Conservation (phyloP, 805 yeast genomes). For the Candida xiaguanensis region DNA sequence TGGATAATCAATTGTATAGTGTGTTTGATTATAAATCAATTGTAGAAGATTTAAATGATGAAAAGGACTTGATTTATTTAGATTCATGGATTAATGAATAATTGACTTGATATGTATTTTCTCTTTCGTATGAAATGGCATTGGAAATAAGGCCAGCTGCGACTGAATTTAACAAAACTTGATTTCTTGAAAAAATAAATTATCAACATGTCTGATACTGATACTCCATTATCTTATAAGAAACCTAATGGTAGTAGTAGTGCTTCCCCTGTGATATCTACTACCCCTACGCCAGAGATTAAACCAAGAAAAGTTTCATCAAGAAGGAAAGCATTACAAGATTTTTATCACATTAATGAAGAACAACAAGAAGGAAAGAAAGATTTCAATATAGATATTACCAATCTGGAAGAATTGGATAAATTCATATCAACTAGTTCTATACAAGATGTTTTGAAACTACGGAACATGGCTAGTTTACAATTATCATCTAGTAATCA, state of each 20-base stretch:
- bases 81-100: conserved; percentile 29
- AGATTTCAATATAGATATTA: background rate
- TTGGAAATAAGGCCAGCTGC: too few species aligned
- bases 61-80: conserved; percentile 27
- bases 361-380: background rate
- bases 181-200: too few species aligned
- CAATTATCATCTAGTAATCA: conserved; percentile 51
- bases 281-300: background rate
- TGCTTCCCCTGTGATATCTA: conserved; percentile 1
- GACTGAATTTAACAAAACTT: too few species aligned
- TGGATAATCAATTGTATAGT: conserved; percentile 4
- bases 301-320: conserved; percentile 31
- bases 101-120: too few species aligned
- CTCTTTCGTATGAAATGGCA: too few species aligned
- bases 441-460: conserved; percentile 27
- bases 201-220: background rate
- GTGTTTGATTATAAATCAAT: conserved; percentile 27
- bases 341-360: conserved; percentile 30
- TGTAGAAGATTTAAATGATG: conserved; percentile 24
- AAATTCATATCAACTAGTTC: conserved; percentile 20
- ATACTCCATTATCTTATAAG: conserved; percentile 32
- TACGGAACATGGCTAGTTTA: conserved; percentile 35
- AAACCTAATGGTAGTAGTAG: conserved; percentile 11
- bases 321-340: conserved; percentile 40
- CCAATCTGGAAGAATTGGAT: conserved; percentile 16